Evolutionary conservation across 768 basidiomycete genomes (phyloP).

Genomic region (Lactifluus hygrophoroides): DNA sequence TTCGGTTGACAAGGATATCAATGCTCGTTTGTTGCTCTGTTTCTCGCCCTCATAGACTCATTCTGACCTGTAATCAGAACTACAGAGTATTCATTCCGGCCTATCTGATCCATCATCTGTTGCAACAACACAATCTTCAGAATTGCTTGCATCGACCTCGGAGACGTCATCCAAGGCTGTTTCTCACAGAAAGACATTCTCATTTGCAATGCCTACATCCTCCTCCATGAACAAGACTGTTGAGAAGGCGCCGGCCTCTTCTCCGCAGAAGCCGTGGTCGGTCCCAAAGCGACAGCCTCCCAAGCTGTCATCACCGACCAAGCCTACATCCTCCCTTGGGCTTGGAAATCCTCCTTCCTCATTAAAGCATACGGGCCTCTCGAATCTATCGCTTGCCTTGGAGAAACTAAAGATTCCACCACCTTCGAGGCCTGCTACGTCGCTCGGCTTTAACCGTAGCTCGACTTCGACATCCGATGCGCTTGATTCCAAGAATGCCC

Average conservation of each 20-base stretch:
- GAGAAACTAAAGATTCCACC: constrained; percentile 62
- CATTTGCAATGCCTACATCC: constrained; percentile 21
- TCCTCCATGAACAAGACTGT: constrained; percentile 15
- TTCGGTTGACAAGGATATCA: not conserved
- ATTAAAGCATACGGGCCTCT: constrained; percentile 30
- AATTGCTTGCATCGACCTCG: not conserved
- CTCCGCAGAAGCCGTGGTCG: constrained; percentile 11
- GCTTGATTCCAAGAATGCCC: constrained; percentile 6
- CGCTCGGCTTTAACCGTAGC: constrained; percentile 50
- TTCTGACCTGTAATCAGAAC: constrained; percentile 4
- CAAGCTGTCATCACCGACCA: constrained; percentile 6
- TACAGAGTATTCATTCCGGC: not conserved
- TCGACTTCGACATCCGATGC: constrained; percentile 24
- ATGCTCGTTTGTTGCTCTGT: constrained; percentile 4
- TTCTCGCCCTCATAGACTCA: not conserved
- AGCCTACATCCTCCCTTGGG: constrained; percentile 12
- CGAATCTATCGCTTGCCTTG: constrained; percentile 56
- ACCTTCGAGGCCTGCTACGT: constrained; percentile 59
- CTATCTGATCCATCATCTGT: not conserved
- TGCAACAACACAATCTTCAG: not conserved
- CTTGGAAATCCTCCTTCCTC: constrained; percentile 10
- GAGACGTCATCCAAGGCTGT: not conserved
- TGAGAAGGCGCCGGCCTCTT: constrained; percentile 2
- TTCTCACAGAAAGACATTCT: constrained; percentile 14
- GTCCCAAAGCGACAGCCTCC: constrained; percentile 10